phyloP scores from a whole-genome alignment of 164 flowering plant genomes.

The Cinnamomum micranthum region DNA sequence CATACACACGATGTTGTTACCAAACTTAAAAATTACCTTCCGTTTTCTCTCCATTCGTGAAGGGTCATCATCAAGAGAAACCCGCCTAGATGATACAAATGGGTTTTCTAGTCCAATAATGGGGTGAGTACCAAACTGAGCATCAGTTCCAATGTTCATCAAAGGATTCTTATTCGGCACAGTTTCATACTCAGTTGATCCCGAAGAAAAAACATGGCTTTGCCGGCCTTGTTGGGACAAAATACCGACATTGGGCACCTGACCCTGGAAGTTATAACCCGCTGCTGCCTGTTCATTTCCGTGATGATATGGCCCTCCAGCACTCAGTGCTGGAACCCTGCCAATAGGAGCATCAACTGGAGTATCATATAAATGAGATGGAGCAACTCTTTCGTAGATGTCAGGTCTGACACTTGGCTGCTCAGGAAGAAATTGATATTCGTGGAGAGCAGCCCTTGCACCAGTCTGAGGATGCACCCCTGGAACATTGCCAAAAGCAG shows the following conservation, averaged over 20 bases:
- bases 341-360: conserved; percentile 39
- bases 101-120: conserved; percentile 42
- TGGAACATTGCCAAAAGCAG: conserved; percentile 19
- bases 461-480: conserved; percentile 26
- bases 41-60: conserved; percentile 66
- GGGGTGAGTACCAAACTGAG: conserved; percentile 48
- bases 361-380: conserved; percentile 49
- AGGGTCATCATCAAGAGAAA: conserved; percentile 46
- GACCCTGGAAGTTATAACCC: conserved; percentile 48
- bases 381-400: conserved; percentile 46
- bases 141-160: conserved; percentile 33
- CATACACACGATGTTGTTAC: neutral
- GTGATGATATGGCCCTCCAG: conserved; percentile 37
- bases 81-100: conserved; percentile 39
- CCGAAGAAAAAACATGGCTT: conserved; percentile 34
- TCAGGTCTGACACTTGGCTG: conserved; percentile 74
- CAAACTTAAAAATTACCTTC: conserved; percentile 45
- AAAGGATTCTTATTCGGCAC: conserved; percentile 38
- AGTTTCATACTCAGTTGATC: conserved; percentile 48
- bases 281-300: conserved; percentile 46
- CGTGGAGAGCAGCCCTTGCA: conserved; percentile 59
- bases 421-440: conserved; percentile 91
- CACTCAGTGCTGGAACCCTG: conserved; percentile 39
- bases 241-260: conserved; percentile 35
- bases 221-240: conserved; percentile 57